A percentile compares a stretch with the other conserved stretches of the same genome.
phyloP scores from a whole-genome alignment of 2,329 filamentous ascomycete genomes.

The Alternaria conjuncta region DNA sequence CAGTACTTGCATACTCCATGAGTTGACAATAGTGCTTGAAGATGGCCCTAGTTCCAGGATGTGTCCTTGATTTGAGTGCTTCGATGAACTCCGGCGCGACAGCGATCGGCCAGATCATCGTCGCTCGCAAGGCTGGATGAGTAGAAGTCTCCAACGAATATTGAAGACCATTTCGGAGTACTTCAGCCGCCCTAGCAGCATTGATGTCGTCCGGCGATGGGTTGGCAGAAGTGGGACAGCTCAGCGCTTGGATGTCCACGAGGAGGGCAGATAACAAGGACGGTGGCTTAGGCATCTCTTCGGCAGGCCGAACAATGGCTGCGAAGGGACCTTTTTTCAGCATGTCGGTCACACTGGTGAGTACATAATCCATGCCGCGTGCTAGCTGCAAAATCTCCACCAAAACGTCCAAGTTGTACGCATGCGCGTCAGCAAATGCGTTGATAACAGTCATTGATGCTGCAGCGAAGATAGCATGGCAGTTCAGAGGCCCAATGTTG shows the following conservation, averaged over 20 bases:
- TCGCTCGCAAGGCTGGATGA: conserved; percentile 26
- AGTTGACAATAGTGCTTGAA: conserved; percentile 29
- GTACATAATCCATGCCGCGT: conserved; percentile 35
- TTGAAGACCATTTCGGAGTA: conserved; percentile 24
- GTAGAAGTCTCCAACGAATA: conserved; percentile 26
- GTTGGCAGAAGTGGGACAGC: conserved; percentile 7
- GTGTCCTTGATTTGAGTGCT: conserved; percentile 13
- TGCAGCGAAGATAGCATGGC: conserved; percentile 36
- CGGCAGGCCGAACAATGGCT: conserved; percentile 17
- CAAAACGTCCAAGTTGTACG: conserved; percentile 27
- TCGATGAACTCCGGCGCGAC: conserved; percentile 28
- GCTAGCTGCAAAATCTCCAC: conserved; percentile 37
- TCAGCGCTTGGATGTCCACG: conserved; percentile 24
- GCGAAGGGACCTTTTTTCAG: conserved; percentile 33
- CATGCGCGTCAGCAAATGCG: conserved; percentile 30
- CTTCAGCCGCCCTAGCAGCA: conserved; percentile 17
- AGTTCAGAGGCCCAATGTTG: conserved; percentile 32
- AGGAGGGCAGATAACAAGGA: conserved; percentile 30
- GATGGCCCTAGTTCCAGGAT: conserved; percentile 18
- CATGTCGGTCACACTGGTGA: conserved; percentile 19
- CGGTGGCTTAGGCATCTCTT: conserved; percentile 19
- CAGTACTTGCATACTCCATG: conserved; percentile 27
- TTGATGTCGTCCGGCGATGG: conserved; percentile 11
- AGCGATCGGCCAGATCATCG: conserved; percentile 32
- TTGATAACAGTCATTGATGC: conserved; percentile 33